Base-by-base conservation (phyloP, 257 asterid genomes). In the Gardenia jasminoides region DNA sequence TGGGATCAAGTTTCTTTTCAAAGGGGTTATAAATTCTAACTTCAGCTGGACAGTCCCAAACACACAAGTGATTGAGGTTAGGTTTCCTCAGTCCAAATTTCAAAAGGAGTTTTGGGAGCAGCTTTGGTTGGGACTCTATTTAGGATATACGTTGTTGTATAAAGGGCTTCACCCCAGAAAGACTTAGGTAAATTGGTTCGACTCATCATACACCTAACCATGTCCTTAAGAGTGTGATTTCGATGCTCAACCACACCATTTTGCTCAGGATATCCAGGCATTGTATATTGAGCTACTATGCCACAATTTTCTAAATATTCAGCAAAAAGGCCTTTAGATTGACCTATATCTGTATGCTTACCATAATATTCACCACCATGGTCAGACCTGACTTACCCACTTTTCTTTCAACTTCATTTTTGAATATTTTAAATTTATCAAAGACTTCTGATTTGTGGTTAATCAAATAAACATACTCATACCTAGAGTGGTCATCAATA, bases 121-220 rank as follows among this genome's bases (percentile, higher is more conserved):
- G 12, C 46, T 48, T 48, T 46, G 16, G 43, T 15, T 0, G 10
- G 43, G 16, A 44, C 72, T 39, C 72, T 67, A 67, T 67, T 67
- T 30, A 67, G 24, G 15, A 67, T 67, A 5, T 67, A 16, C 10
- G 20, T 19, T 22, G n/a, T 7, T 0, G 72, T 67, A 31, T 67
- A 30, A 0, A 67, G n/a, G 9, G 61, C 61, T 47, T 71, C 31
- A 17, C 41, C 61, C 61, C n/a, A 43, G 47, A 71, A 61, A 30
- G 62, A 71, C 50, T 43, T 17, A 24, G 41, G 58, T 26, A 44
- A 71, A 15, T 47, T 20, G 2, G 76, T 20, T 1, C 16, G 6
- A 71, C 58, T 67, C 43, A 67, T 33, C 72, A 67, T 67, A 67
- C n/a, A n/a, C n/a, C n/a, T n/a, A n/a, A n/a, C n/a, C n/a, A n/a